Conservation (phyloP, 2,329 filamentous ascomycete species). For the Pochonia chlamydosporia region DNA sequence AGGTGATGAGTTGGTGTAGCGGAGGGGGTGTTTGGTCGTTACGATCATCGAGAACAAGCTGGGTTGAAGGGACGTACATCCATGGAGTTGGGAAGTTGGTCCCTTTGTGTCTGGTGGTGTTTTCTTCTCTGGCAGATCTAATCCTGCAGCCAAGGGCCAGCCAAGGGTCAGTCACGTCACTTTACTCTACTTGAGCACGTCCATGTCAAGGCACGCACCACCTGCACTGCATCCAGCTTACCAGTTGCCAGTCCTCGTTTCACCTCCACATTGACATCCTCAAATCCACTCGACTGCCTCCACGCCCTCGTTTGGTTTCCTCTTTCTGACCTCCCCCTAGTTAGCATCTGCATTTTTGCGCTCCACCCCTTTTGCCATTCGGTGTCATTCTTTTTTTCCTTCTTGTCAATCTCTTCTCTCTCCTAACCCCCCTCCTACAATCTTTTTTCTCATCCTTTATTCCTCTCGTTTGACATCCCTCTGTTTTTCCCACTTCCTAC, state of each 20-base stretch:
- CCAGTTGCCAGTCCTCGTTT: conserved; percentile 6
- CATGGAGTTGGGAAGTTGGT: too few relatives aligned
- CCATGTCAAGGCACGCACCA: too few relatives aligned
- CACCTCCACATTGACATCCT: conserved; percentile 1
- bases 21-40: too few relatives aligned
- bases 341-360: conserved; percentile 4
- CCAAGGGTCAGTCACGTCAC: too few relatives aligned
- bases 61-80: too few relatives aligned
- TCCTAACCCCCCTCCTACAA: background rate
- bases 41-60: too few relatives aligned
- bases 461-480: background rate
- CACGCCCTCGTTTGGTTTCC: conserved; percentile 3
- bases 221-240: background rate
- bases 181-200: too few relatives aligned
- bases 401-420: background rate
- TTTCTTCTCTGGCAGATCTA: too few relatives aligned
- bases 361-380: conserved; percentile 5
- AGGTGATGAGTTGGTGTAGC: too few relatives aligned
- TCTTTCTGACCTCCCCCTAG: background rate
- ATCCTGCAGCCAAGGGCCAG: too few relatives aligned
- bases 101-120: too few relatives aligned
- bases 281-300: background rate
- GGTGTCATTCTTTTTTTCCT: conserved; percentile 5
- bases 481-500: background rate
- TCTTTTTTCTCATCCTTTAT: conserved; percentile 1